These are phyloP conservation scores for Iris pallida DNA, from an alignment of 116 monocot species.

Conservation along the genomic window DNA sequence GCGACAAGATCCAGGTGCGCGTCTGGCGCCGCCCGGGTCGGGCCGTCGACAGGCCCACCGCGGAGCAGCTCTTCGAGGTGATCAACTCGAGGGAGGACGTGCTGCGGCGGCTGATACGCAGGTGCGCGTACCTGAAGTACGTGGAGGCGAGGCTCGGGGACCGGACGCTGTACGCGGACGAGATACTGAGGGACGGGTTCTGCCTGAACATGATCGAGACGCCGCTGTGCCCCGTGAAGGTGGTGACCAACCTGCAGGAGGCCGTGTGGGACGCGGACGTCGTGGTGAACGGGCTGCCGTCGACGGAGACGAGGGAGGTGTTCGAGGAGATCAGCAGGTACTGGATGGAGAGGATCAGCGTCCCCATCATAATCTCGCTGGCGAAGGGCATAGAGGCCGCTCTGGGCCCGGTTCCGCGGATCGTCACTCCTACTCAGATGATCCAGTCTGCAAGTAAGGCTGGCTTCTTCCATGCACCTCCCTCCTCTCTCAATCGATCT, in stretches of 20 bases:
- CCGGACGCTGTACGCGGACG: slow-evolving; percentile 68
- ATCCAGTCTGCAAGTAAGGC: slow-evolving; percentile 38
- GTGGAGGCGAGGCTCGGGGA: slow-evolving; percentile 84
- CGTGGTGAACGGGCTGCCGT: slow-evolving; percentile 81
- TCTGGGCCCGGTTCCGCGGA: slow-evolving; percentile 63
- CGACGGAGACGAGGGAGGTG: slow-evolving; percentile 76
- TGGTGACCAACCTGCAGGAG: slow-evolving; percentile 89
- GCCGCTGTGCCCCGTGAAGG: slow-evolving; percentile 78
- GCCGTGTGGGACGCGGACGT: slow-evolving; percentile 96
- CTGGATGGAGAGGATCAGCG: slow-evolving; percentile 85
- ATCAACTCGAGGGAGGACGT: slow-evolving; percentile 87
- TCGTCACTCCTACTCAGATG: slow-evolving; percentile 91
- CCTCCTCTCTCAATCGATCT: not conserved
- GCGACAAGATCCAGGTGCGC: slow-evolving; percentile 70
- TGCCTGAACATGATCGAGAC: slow-evolving; percentile 95
- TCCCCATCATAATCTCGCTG: slow-evolving; percentile 58
- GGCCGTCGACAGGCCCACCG: slow-evolving; percentile 60
- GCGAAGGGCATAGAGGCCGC: slow-evolving; percentile 90
- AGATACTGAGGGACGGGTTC: slow-evolving; percentile 81
- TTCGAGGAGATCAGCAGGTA: slow-evolving; percentile 81
- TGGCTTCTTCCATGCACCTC: not conserved
- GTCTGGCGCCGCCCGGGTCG: slow-evolving; percentile 75
- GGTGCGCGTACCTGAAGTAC: slow-evolving; percentile 83
- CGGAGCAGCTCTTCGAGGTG: slow-evolving; percentile 79
- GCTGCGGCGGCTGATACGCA: slow-evolving; percentile 67